Percentiles rank a stretch among this genome's conserved stretches.
Conservation (phyloP, 2,329 filamentous ascomycete species). For the Neonectria faginata region DNA sequence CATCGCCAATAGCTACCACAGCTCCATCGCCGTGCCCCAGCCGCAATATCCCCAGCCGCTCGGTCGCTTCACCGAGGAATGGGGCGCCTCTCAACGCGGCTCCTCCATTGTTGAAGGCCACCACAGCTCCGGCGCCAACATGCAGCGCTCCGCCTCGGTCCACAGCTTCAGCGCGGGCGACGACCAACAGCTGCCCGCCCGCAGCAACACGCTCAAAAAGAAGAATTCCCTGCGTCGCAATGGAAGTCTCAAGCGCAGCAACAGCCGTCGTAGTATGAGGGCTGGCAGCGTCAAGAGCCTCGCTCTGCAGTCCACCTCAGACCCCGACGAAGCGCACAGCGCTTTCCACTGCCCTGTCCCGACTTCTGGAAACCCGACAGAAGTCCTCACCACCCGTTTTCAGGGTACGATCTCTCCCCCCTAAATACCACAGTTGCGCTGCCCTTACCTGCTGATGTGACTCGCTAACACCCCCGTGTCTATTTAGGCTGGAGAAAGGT, state of each 20-base stretch:
- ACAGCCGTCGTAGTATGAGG: slow-evolving; percentile 83
- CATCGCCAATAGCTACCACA: slow-evolving; percentile 27
- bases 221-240: slow-evolving; percentile 81
- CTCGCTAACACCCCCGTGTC: background rate
- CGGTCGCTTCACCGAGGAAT: slow-evolving; percentile 76
- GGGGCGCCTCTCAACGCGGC: slow-evolving; percentile 75
- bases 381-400: slow-evolving; percentile 87
- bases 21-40: slow-evolving; percentile 36
- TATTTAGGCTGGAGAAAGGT: slow-evolving; percentile 92
- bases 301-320: slow-evolving; percentile 74
- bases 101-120: slow-evolving; percentile 70
- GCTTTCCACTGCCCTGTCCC: slow-evolving; percentile 92
- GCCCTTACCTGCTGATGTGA: background rate
- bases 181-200: slow-evolving; percentile 56
- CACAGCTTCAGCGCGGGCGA: slow-evolving; percentile 65
- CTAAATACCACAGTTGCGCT: background rate
- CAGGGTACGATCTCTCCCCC: slow-evolving; percentile 70
- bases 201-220: slow-evolving; percentile 86
- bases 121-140: slow-evolving; percentile 48
- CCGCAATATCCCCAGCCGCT: slow-evolving; percentile 42
- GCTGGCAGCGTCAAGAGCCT: slow-evolving; percentile 90
- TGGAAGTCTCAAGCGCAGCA: slow-evolving; percentile 80
- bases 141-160: slow-evolving; percentile 73
- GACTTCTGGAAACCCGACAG: slow-evolving; percentile 87
- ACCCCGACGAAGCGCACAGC: slow-evolving; percentile 79